Evolutionary conservation across 495 filamentous ascomycete genomes (phyloP), one percentile per base, ranked within the genome.

Genomic region (Aspergillus cavernicola): DNA sequence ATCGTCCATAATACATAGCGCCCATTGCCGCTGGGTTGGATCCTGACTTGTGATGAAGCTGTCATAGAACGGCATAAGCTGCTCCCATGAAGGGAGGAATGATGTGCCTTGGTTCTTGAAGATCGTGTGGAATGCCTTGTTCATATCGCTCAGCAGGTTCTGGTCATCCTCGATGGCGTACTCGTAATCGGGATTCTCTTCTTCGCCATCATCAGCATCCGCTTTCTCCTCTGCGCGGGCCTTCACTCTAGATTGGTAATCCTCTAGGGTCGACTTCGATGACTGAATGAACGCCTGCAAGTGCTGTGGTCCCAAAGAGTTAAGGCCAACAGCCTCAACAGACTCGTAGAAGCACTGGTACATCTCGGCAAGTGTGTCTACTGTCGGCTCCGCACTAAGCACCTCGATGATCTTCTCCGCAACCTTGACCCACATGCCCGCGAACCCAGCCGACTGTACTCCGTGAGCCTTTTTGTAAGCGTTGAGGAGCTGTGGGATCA

Each of bases 341-440:
- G 89, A 96, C 69, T 99, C 95, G 68, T 99, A 99, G 77, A 97
- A 97, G 79, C 93, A 97, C 70, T 97, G 92, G 67, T 97, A 99
- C 89, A 99, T 96, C 73, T 97, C 95, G 10, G 95, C 92, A 16
- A 99, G 81, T 0, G 92, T 95, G 58, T 99, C 95, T 39, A 99
- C 88, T 0, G 91, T 90, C 7, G 95, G 92, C 71, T 99, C 95
- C 0, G 89, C 89, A 52, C 82, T 89, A n/a, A 99, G 79, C 3
- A 97, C 92, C 66, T 97, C 95, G 24, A 97, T 83, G 37, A 99
- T 77, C 70, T 95, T 96, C 49, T 86, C 87, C 6, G 95, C 84
- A 4, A 95, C 93, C 53, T 79, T 82, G 52, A 79, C 81, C 95
- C 95, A 99, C 50, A 99, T 81, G 22, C 80, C 77, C 11, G 73